These are phyloP conservation scores for Candida germanica DNA, from an alignment of 805 yeast species.

Conservation along the genomic window DNA sequence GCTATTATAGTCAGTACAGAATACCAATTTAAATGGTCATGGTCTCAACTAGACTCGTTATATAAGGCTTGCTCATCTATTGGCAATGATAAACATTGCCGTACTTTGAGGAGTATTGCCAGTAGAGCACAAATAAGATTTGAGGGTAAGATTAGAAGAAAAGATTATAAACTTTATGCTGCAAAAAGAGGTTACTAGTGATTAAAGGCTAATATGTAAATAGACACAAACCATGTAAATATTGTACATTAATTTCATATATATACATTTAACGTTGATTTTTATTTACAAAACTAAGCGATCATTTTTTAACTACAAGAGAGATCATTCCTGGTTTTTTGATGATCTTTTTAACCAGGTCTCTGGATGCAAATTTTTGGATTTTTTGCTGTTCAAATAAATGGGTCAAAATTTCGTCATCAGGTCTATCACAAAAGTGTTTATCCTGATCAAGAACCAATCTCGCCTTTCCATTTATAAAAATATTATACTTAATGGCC, in stretches of 20 bases:
- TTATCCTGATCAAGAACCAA: slow-evolving; percentile 38
- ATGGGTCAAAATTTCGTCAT: slow-evolving; percentile 33
- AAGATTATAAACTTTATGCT: slow-evolving; percentile 30
- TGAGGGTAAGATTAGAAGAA: slow-evolving; percentile 38
- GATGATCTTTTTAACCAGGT: slow-evolving; percentile 51
- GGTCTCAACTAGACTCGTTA: slow-evolving; percentile 32
- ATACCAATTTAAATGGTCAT: slow-evolving; percentile 68
- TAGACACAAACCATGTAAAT: slow-evolving; percentile 2
- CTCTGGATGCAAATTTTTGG: slow-evolving; percentile 39
- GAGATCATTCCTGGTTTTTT: slow-evolving; percentile 50
- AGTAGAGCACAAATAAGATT: slow-evolving; percentile 32
- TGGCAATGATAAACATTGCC: slow-evolving; percentile 28
- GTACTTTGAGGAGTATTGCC: slow-evolving; percentile 32
- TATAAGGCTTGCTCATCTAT: slow-evolving; percentile 28
- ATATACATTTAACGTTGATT: slow-evolving; percentile 5
- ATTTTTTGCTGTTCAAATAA: slow-evolving; percentile 34
- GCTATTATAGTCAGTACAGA: slow-evolving; percentile 65
- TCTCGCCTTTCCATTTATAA: slow-evolving; percentile 71
- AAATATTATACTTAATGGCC: slow-evolving; percentile 48
- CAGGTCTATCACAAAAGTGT: slow-evolving; percentile 33
- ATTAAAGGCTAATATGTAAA: too few species aligned
- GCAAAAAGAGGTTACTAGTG: slow-evolving; percentile 32
- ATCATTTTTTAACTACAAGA: slow-evolving; percentile 23
- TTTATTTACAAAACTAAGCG: slow-evolving; percentile 13
- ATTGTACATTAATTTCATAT: slow-evolving; percentile 1